phyloP scores from a whole-genome alignment of 2,329 filamentous ascomycete species.

The Clarireedia paspali region DNA sequence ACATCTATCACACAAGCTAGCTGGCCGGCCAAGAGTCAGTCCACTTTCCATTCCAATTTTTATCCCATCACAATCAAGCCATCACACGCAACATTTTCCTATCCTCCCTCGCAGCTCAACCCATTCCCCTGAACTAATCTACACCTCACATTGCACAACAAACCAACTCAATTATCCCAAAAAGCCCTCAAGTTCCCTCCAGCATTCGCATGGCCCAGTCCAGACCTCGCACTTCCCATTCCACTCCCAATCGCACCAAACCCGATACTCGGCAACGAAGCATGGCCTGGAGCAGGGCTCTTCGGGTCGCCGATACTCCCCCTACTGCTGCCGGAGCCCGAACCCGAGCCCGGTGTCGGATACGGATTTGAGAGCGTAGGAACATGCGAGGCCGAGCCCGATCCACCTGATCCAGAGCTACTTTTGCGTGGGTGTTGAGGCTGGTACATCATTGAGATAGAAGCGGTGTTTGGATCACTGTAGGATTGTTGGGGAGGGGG shows the following conservation, averaged over 20 bases:
- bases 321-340: constrained; percentile 30
- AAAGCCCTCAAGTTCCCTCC: background rate
- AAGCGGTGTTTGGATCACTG: background rate
- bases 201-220: background rate
- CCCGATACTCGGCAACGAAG: background rate
- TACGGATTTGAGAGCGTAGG: constrained; percentile 2
- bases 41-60: too few relatives aligned
- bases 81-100: background rate
- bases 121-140: too few relatives aligned
- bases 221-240: background rate
- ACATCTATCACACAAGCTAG: too few relatives aligned
- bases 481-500: background rate
- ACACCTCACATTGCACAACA: background rate
- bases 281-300: constrained; percentile 35
- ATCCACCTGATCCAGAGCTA: constrained; percentile 11
- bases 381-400: constrained; percentile 12
- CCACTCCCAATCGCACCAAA: background rate
- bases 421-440: background rate
- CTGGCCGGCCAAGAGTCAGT: too few relatives aligned
- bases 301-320: constrained; percentile 44
- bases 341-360: constrained; percentile 25
- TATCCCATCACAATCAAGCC: too few relatives aligned
- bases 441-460: background rate
- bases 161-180: background rate
- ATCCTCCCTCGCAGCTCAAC: background rate